Percentiles rank a stretch among this genome's conserved stretches.
Evolutionary conservation across 441 rosid genomes (phyloP).

Genomic region (Pelargonium myrrhifolium): DNA sequence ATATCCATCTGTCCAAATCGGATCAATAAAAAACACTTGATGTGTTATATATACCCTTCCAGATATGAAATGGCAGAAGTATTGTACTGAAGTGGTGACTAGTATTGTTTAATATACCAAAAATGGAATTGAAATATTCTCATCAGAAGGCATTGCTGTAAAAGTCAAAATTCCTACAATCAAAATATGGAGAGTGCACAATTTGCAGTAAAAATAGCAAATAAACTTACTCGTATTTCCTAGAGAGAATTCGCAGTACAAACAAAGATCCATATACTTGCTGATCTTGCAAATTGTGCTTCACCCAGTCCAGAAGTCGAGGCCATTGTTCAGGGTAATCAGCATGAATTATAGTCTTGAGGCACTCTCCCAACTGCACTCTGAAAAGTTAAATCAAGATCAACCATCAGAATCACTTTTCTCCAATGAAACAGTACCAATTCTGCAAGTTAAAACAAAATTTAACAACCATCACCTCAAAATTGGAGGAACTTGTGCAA

Average conservation of each 20-base stretch:
- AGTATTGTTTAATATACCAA: not conserved
- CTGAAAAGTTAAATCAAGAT: constrained; percentile 27
- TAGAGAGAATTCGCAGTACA: constrained; percentile 74
- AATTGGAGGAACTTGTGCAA: constrained; percentile 73
- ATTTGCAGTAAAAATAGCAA: too few species aligned
- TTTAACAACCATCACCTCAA: constrained; percentile 48
- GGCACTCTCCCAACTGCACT: constrained; percentile 92
- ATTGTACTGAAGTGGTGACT: not conserved
- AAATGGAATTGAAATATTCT: not conserved
- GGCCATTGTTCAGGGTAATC: constrained; percentile 99
- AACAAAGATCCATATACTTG: constrained; percentile 82
- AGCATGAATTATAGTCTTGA: constrained; percentile 81
- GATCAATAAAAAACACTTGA: not conserved
- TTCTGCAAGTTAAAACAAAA: not conserved
- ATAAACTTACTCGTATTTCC: constrained; percentile 82
- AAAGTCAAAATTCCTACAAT: too few species aligned
- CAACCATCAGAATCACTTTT: too few species aligned
- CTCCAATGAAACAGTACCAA: not conserved
- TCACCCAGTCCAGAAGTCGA: constrained; percentile 76
- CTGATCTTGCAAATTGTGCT: constrained; percentile 73
- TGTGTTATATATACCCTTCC: not conserved
- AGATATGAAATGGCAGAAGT: not conserved
- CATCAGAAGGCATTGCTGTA: too few species aligned
- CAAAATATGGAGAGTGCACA: too few species aligned
- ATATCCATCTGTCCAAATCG: not conserved